A percentile compares a stretch with the other conserved stretches of the same genome.
phyloP scores from a whole-genome alignment of 164 flowering plant species.

The Stephania japonica region DNA sequence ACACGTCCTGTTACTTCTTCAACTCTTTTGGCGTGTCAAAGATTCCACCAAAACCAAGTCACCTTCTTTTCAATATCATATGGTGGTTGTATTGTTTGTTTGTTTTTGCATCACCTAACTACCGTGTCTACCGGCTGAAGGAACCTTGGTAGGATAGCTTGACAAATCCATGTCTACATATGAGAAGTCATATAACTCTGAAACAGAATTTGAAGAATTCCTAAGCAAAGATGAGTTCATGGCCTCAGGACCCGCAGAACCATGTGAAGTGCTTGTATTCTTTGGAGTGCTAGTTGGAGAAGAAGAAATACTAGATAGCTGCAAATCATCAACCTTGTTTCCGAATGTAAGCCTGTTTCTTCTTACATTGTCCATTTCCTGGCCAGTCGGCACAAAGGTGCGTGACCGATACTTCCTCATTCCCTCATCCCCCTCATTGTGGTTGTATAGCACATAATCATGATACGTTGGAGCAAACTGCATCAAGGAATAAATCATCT shows the following conservation, averaged over 20 bases:
- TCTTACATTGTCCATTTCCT: slow-evolving; percentile 87
- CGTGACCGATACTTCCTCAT: slow-evolving; percentile 80
- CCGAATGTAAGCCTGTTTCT: slow-evolving; percentile 61
- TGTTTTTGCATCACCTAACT: slow-evolving; percentile 22
- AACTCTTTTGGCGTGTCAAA: neutral
- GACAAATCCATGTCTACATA: slow-evolving; percentile 69
- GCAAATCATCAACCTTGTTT: slow-evolving; percentile 63
- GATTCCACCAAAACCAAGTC: neutral
- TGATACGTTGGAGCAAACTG: slow-evolving; percentile 99
- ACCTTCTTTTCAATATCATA: neutral
- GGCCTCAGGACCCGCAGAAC: slow-evolving; percentile 35
- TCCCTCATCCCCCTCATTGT: slow-evolving; percentile 76
- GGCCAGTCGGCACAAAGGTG: slow-evolving; percentile 98
- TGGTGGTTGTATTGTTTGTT: neutral
- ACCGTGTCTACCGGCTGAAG: slow-evolving; percentile 37
- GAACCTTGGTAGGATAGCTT: slow-evolving; percentile 52
- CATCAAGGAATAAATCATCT: slow-evolving; percentile 11
- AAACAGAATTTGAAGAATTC: slow-evolving; percentile 42
- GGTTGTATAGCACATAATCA: slow-evolving; percentile 94
- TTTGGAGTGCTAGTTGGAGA: slow-evolving; percentile 57
- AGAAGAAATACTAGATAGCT: slow-evolving; percentile 54
- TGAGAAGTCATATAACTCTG: slow-evolving; percentile 56
- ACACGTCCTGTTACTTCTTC: neutral
- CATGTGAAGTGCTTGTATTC: slow-evolving; percentile 16
- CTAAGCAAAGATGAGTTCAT: slow-evolving; percentile 61